These are phyloP conservation scores for Pleurotus platypus DNA, from an alignment of 768 basidiomycete genomes.

Conservation along the genomic window DNA sequence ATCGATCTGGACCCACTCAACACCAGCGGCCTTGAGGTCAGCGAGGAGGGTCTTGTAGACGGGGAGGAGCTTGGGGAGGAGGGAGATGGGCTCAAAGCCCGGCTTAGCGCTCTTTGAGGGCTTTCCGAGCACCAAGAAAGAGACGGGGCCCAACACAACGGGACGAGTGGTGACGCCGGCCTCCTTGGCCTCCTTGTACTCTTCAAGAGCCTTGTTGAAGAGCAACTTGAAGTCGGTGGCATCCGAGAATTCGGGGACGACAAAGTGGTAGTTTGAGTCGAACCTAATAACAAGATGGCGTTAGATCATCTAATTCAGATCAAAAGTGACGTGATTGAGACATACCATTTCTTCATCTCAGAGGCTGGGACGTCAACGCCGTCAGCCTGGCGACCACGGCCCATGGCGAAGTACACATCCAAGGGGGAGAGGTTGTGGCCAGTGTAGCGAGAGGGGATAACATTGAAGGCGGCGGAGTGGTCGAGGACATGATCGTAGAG, in stretches of 20 bases:
- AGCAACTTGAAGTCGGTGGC: conserved; percentile 90
- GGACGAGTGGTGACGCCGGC: conserved; percentile 90
- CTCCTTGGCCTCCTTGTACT: conserved; percentile 92
- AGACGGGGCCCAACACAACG: conserved; percentile 92
- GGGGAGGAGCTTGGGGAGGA: conserved; percentile 86
- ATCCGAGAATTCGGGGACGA: conserved; percentile 94
- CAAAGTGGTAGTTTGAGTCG: conserved; percentile 98
- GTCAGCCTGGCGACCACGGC: conserved; percentile 93
- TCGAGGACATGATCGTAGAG: conserved; percentile 99
- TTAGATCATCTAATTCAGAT: not conserved
- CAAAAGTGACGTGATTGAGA: conserved; percentile 11
- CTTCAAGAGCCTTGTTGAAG: conserved; percentile 92
- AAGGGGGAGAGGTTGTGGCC: conserved; percentile 83
- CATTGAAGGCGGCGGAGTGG: conserved; percentile 94
- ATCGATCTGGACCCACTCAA: conserved; percentile 92
- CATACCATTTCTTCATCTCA: conserved; percentile 99
- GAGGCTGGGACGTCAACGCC: conserved; percentile 95
- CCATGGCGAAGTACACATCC: conserved; percentile 99
- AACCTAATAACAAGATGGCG: conserved; percentile 54
- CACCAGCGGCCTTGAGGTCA: conserved; percentile 91
- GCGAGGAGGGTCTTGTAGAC: conserved; percentile 87
- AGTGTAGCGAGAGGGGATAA: conserved; percentile 91
- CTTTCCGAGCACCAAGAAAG: conserved; percentile 94
- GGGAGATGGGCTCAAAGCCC: conserved; percentile 87
- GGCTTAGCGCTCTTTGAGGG: conserved; percentile 77